Base-by-base conservation (phyloP, 495 filamentous ascomycete species). In the Tuber brumale region DNA sequence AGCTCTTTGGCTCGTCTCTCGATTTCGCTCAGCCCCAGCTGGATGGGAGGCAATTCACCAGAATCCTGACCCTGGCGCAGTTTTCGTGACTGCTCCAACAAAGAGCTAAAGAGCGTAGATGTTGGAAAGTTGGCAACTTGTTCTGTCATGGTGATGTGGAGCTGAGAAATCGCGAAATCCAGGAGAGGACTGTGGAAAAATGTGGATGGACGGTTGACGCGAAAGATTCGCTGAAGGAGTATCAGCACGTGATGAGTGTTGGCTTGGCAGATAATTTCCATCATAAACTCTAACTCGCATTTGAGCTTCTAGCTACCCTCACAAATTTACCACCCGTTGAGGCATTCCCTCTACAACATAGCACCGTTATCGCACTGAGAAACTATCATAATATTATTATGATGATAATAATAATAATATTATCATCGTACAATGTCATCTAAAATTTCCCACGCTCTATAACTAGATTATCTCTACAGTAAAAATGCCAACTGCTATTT, bases 11-110 rank as follows among this genome's bases (percentile, higher is more conserved):
- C 82, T 48, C 82, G 76, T 61, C 82, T 75, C 74, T 83, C 82
- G 16, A 83, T 82, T 76, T 83, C 82, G 45, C 81, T 83, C 21
- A 83, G 82, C 43, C 82, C 81, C 18, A 83, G 79, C 77, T 83
- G 81, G 74, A 83, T 82, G 3, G 82, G 76, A 66, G 82, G 82
- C 1, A 83, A 72, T 43, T 81, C 81, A 66, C 78, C 79, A n/a
- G 73, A 80, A 48, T 83, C 81, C 14, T 79, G 83, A 73, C 81
- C 81, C 74, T 83, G 79, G 19, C 82, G 82, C 41, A 83, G 81
- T 76, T 83, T 83, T 70, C 82, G 82, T 31, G 82, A 83, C 75
- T 83, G 82, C 61, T 83, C 82, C 45, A 83, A 72, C 41, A 83
- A 74, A n/a, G 81, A 83, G 70, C 78, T 82, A 61, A 83, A 83